phyloP scores from a whole-genome alignment of 164 flowering plant genomes.

The Aristolochia fimbriata region DNA sequence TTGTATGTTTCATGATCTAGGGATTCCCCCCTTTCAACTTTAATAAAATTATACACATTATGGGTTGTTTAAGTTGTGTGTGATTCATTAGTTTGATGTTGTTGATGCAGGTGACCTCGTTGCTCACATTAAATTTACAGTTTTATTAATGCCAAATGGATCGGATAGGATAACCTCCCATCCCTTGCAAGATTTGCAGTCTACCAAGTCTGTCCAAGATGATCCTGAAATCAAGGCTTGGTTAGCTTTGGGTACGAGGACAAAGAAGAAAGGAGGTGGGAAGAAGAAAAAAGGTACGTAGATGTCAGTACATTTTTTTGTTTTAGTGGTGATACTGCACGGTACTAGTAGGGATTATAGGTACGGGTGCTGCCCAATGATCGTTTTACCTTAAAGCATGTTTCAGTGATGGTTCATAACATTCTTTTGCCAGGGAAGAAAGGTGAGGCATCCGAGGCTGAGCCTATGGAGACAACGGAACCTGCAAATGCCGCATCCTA shows the following conservation, averaged over 20 bases:
- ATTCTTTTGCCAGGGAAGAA: constrained; percentile 59
- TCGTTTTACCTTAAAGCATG: no score
- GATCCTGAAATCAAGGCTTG: constrained; percentile 94
- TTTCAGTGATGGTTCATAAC: neutral
- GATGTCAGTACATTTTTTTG: neutral
- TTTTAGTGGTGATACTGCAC: no score
- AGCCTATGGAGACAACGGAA: constrained; percentile 46
- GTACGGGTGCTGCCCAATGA: no score
- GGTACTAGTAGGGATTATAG: no score
- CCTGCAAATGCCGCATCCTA: constrained; percentile 37
- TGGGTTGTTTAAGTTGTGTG: neutral
- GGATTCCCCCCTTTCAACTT: no score
- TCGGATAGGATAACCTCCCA: constrained; percentile 83
- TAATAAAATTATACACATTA: no score
- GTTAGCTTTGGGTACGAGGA: constrained; percentile 71
- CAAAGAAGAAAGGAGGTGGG: constrained; percentile 96
- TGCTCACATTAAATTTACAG: constrained; percentile 93
- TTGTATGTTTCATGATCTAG: no score
- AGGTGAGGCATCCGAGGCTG: constrained; percentile 47
- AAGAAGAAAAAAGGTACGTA: constrained; percentile 87
- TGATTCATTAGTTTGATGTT: neutral
- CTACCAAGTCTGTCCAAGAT: constrained; percentile 52
- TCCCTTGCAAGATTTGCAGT: constrained; percentile 65
- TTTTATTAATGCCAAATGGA: constrained; percentile 92
- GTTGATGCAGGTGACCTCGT: constrained; percentile 64